Evolutionary conservation across 805 yeast species (phyloP).

Genomic region (Priceomyces fermenticarens): DNA sequence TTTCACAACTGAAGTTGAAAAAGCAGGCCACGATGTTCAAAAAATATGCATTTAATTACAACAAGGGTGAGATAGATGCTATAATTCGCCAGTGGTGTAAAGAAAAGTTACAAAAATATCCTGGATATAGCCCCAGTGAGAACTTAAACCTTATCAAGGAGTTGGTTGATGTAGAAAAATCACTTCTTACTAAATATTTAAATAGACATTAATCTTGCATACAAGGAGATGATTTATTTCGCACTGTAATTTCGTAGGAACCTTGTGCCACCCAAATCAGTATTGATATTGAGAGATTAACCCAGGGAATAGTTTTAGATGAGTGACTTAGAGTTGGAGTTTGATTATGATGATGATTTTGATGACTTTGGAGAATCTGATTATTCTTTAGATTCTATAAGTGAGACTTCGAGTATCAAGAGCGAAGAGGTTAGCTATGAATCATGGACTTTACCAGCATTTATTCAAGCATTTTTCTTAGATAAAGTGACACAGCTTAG

Average conservation of each 20-base stretch:
- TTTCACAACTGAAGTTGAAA: constrained; percentile 16
- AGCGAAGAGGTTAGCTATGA: constrained; percentile 12
- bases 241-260: no score
- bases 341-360: constrained; percentile 11
- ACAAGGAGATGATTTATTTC: no score
- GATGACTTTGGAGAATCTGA: constrained; percentile 10
- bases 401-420: not conserved
- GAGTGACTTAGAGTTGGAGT: constrained; percentile 8
- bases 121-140: constrained; percentile 7
- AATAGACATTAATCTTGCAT: no score
- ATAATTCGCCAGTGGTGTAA: constrained; percentile 24
- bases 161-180: constrained; percentile 25
- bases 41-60: constrained; percentile 14
- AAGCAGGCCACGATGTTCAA: constrained; percentile 17
- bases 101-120: constrained; percentile 20
- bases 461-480: constrained; percentile 21
- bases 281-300: no score
- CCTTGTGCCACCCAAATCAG: no score
- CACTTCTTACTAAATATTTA: no score
- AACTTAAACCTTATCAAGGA: constrained; percentile 10
- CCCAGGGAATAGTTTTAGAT: not conserved
- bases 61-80: constrained; percentile 7
- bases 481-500: constrained; percentile 19
- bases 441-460: constrained; percentile 26
- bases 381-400: constrained; percentile 12